phyloP scores from a whole-genome alignment of 2,329 filamentous ascomycete genomes.

The Talaromyces sp. region DNA sequence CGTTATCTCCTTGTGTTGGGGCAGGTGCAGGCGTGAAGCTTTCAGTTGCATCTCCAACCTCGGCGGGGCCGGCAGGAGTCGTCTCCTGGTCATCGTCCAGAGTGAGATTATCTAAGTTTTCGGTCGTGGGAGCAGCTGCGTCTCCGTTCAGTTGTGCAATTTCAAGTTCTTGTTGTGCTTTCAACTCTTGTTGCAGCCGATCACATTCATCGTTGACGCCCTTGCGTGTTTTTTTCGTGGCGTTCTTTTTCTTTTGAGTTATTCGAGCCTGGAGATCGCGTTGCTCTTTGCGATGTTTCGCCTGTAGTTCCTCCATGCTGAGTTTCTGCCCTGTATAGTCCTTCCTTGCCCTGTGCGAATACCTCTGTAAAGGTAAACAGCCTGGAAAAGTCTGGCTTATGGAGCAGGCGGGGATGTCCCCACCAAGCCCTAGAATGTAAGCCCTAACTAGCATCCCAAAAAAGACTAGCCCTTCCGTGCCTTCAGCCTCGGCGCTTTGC shows the following conservation, averaged over 20 bases:
- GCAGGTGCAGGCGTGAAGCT: slow-evolving; percentile 3
- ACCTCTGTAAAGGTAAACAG: neutral
- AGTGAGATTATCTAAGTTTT: slow-evolving; percentile 35
- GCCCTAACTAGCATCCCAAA: slow-evolving; percentile 30
- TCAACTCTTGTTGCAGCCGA: slow-evolving; percentile 55
- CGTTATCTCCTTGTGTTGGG: slow-evolving; percentile 1
- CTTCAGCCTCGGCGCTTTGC: slow-evolving; percentile 3
- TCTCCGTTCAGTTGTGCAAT: slow-evolving; percentile 47
- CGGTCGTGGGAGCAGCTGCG: slow-evolving; percentile 25
- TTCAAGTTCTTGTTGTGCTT: slow-evolving; percentile 55
- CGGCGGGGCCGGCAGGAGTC: neutral
- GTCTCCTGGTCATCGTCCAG: slow-evolving; percentile 29
- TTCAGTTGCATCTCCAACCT: neutral
- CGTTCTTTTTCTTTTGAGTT: slow-evolving; percentile 95
- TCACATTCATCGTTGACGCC: slow-evolving; percentile 68
- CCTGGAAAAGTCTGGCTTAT: slow-evolving; percentile 5
- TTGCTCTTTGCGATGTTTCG: slow-evolving; percentile 82
- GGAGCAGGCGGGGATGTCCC: slow-evolving; percentile 25
- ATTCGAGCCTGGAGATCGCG: slow-evolving; percentile 80
- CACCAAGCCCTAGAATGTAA: slow-evolving; percentile 31
- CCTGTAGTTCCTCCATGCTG: slow-evolving; percentile 70
- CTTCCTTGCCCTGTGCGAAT: neutral
- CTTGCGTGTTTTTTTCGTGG: slow-evolving; percentile 76
- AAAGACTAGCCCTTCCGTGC: slow-evolving; percentile 21
- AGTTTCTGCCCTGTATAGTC: too few species aligned